These are phyloP conservation scores for Kondoa subrosea DNA, from an alignment of 768 basidiomycete genomes.

Conservation along the genomic window DNA sequence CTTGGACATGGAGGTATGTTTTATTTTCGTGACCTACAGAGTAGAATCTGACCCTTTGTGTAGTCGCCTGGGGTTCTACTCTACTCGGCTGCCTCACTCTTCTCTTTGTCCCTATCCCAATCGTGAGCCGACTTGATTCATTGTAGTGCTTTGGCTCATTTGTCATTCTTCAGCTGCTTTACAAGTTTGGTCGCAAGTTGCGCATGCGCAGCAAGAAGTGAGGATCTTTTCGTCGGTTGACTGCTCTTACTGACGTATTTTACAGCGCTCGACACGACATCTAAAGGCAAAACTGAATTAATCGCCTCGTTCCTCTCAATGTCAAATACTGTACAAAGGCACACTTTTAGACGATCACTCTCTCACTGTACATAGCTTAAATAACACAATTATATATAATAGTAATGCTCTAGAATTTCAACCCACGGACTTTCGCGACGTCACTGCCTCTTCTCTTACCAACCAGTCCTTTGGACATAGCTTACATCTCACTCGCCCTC, in stretches of 20 bases:
- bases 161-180: background rate
- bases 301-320: no score
- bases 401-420: no score
- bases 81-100: constrained; percentile 11
- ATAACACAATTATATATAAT: no score
- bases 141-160: background rate
- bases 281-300: no score
- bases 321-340: no score
- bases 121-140: constrained; percentile 8
- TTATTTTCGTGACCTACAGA: no score
- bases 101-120: constrained; percentile 17
- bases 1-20: background rate
- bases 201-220: background rate
- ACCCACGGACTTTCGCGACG: background rate
- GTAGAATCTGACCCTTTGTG: no score
- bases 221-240: background rate
- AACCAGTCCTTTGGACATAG: background rate
- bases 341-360: no score
- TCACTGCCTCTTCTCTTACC: background rate
- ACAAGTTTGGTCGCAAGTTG: background rate
- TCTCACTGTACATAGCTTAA: no score
- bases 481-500: background rate
- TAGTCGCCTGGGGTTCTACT: constrained; percentile 13
- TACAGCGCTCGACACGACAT: background rate
- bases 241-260: background rate